Evolutionary conservation across 2,329 filamentous ascomycete species (phyloP), one percentile per base, ranked within the genome.

Genomic region (Sclerotinia nivalis): DNA sequence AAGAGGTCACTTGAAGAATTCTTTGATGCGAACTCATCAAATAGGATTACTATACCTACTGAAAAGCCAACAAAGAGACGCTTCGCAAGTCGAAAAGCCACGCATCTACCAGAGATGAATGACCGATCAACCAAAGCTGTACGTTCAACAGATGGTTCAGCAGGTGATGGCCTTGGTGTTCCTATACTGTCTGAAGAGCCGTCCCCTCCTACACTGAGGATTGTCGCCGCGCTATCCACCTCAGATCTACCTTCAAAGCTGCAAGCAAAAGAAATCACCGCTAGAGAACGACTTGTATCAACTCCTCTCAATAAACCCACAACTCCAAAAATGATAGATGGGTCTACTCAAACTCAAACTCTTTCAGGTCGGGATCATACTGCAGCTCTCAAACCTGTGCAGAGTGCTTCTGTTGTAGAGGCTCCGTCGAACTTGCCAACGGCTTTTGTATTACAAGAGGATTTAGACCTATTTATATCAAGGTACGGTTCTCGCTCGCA

Each of bases 261-360:
- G 22, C 60, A 50, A 7, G 15, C 31, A 15, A 49, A 37, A 65
- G 9, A 5, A 52, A 25, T 22, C 0, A 5, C 18, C 22, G 34
- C 31, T 43, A 52, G 71, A 56, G 74, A 76, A 62, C 73, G 71
- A 59, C 34, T 52, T 49, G 55, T 70, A 31, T 25, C 73, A 22
- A 54, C 37, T 40, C 67, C 49, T 47, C 70, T 69, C 40, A 47
- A 49, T 25, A 68, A 20, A 58, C 69, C 43, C 50, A 55, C 40
- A 69, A 66, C 37, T 37, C 47, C 67, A 9, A 78, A 76, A 65
- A 77, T 78, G 77, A 67, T 76, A 20, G 71, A 76, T 70, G 71
- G 72, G 61, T 67, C 69, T 20, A 79, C 78, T 34, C 78, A 79
- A 65, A 79, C 78, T 15, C 68, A 75, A 47, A 74, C 65, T 13